phyloP scores from a whole-genome alignment of 2,329 filamentous ascomycete species.

The Talaromyces verruculosus region DNA sequence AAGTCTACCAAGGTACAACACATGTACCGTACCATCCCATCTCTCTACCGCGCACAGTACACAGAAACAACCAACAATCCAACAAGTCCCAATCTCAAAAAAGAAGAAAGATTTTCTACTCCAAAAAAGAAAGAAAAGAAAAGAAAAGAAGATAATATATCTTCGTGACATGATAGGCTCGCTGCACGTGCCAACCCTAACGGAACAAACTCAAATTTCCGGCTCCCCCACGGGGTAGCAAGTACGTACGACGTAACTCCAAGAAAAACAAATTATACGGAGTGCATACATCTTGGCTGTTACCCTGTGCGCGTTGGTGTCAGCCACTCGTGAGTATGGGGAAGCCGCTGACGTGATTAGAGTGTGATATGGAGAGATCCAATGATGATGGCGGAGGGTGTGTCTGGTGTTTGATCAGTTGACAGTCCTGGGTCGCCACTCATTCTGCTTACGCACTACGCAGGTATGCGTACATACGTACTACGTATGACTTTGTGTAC shows the following conservation, averaged over 20 bases:
- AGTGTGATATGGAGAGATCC: neutral
- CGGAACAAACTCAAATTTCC: conserved; percentile 1
- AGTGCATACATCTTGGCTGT: neutral
- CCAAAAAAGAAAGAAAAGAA: neutral
- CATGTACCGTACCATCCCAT: neutral
- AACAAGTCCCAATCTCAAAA: neutral
- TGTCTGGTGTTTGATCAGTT: neutral
- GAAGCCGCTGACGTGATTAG: neutral
- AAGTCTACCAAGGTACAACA: neutral
- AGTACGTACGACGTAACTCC: neutral
- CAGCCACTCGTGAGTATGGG: neutral
- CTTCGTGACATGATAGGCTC: neutral
- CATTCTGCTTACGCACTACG: neutral
- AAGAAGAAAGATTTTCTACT: neutral
- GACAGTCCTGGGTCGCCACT: neutral
- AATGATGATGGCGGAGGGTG: neutral
- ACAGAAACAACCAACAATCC: neutral
- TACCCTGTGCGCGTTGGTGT: neutral
- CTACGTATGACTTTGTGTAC: neutral
- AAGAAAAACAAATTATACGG: conserved; percentile 5
- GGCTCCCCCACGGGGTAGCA: conserved; percentile 4
- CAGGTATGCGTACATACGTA: neutral
- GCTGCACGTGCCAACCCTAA: neutral
- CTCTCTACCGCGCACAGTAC: neutral
- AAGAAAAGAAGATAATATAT: neutral